Base-by-base conservation (phyloP, 1,284 basidiomycete genomes). In the Ustilago trichophora region DNA sequence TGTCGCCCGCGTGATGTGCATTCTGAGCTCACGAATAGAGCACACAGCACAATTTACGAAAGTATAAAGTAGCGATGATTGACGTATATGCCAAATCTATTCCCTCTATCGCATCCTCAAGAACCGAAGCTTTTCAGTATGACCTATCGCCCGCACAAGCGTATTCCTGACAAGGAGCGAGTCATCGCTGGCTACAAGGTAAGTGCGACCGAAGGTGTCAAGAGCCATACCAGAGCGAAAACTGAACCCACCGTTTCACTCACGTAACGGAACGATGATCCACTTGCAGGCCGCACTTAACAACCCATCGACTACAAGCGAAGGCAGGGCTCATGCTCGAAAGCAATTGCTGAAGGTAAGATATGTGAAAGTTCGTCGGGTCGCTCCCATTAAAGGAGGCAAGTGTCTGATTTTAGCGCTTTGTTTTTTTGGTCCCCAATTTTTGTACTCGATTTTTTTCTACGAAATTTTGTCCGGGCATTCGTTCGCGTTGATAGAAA, bases 241-340 rank as follows among this genome's bases (percentile, higher is more conserved):
- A n/a, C n/a, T n/a, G n/a, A n/a, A n/a, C n/a, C n/a, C n/a, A n/a
- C n/a, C n/a, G n/a, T n/a, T n/a, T n/a, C n/a, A n/a, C n/a, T n/a
- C n/a, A n/a, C n/a, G n/a, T n/a, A n/a, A n/a, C n/a, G n/a, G n/a
- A n/a, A n/a, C n/a, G n/a, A n/a, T n/a, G n/a, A n/a, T n/a, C n/a
- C n/a, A n/a, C n/a, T n/a, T n/a, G n/a, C n/a, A 73, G 71, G 38
- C 71, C 15, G 68, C 71, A 3, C 68, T 73, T 32, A 73, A 73
- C 51, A 73, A 73, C 25, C 71, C 71, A 16, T 44, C 57, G 10
- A 73, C 71, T 0, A 52, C 54, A 2, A 67, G 48, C 31, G 71
- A 72, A 34, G 71, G 52, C 18, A 31, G 71, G 19, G 34, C 49
- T 6, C 59, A 72, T 35, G 72, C 72, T 0, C 43, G 71, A 19